Evolutionary conservation across 768 basidiomycete genomes (phyloP).

Genomic region (Pluteus cervinus): DNA sequence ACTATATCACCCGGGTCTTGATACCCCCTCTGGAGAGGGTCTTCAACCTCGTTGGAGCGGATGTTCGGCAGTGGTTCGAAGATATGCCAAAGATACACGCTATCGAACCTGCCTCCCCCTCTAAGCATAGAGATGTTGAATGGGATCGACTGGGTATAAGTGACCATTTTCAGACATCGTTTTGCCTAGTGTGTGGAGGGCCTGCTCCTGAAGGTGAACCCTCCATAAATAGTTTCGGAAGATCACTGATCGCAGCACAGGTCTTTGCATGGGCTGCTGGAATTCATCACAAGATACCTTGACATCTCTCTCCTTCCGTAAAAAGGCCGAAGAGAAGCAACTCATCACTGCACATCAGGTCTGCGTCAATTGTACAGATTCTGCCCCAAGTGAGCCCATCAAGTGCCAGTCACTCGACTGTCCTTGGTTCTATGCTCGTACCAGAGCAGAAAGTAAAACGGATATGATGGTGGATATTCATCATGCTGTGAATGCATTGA

Average conservation of each 20-base stretch:
- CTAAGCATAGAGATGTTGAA: too few relatives aligned
- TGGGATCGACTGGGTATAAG: conserved; percentile 64
- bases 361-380: conserved; percentile 66
- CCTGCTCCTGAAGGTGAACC: conserved; percentile 46
- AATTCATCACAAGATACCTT: conserved; percentile 46
- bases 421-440: conserved; percentile 71
- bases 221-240: neutral
- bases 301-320: conserved; percentile 47
- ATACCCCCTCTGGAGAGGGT: conserved; percentile 89
- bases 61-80: conserved; percentile 81
- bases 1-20: conserved; percentile 83
- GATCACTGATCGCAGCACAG: conserved; percentile 24
- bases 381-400: conserved; percentile 50
- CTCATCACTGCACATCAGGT: conserved; percentile 55
- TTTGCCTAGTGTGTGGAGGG: conserved; percentile 65
- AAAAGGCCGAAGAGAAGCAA: conserved; percentile 48
- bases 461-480: conserved; percentile 20
- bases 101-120: conserved; percentile 27
- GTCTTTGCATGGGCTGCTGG: conserved; percentile 61
- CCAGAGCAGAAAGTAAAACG: conserved; percentile 44
- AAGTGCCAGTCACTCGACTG: conserved; percentile 86
- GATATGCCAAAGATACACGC: conserved; percentile 81
- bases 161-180: conserved; percentile 65
- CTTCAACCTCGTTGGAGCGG: conserved; percentile 86
- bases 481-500: neutral